These are phyloP conservation scores for Metschnikowia hibisci DNA, from an alignment of 805 yeast species.

Conservation along the genomic window DNA sequence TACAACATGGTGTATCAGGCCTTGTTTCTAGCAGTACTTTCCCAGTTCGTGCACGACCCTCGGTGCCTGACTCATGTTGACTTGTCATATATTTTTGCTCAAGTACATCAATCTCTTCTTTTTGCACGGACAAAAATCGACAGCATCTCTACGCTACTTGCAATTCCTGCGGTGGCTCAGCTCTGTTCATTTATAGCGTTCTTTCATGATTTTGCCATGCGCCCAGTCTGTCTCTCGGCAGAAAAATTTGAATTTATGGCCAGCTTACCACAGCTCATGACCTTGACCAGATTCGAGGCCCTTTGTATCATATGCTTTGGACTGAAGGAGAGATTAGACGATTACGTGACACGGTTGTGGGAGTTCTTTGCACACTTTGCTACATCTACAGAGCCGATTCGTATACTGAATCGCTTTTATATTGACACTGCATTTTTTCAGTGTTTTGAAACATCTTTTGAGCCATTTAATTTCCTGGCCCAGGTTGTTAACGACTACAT, in stretches of 20 bases:
- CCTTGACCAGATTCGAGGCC: constrained; percentile 8
- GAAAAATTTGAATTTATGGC: constrained; percentile 9
- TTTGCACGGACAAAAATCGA: constrained; percentile 7
- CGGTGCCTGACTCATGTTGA: constrained; percentile 6
- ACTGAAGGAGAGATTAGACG: constrained; percentile 3
- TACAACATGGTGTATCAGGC: constrained; percentile 11
- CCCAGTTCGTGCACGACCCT: constrained; percentile 9
- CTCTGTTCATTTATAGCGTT: constrained; percentile 8
- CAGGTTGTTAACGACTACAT: constrained; percentile 13
- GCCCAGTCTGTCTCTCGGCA: constrained; percentile 6
- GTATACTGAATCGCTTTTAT: constrained; percentile 6
- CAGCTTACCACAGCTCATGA: constrained; percentile 7
- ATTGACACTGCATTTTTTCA: constrained; percentile 14
- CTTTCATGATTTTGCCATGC: constrained; percentile 9
- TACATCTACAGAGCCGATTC: constrained; percentile 7
- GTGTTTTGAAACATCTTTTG: constrained; percentile 9
- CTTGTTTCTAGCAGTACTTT: constrained; percentile 14
- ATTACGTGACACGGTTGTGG: constrained; percentile 14
- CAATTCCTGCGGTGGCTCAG: constrained; percentile 9
- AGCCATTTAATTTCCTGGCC: constrained; percentile 9
- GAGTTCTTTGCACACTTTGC: constrained; percentile 10
- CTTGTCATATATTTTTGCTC: constrained; percentile 10
- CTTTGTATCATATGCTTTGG: constrained; percentile 14
- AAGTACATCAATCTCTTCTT: constrained; percentile 8
- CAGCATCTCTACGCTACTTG: constrained; percentile 4